Evolutionary conservation across 768 basidiomycete genomes (phyloP).

Genomic region (Rhodotorula babjevae): DNA sequence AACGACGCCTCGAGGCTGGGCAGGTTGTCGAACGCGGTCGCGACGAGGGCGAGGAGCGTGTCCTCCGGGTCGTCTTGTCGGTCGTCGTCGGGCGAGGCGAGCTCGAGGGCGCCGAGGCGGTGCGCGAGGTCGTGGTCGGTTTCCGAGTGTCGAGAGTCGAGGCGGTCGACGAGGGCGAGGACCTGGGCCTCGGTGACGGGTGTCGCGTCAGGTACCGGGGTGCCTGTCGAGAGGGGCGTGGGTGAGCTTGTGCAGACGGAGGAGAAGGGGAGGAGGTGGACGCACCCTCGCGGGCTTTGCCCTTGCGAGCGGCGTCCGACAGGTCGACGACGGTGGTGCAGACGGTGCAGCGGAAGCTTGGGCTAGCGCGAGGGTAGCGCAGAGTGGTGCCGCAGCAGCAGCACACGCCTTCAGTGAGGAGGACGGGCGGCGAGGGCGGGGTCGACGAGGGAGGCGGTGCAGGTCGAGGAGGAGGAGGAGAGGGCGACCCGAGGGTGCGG

Average conservation of each 20-base stretch:
- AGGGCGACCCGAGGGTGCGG: too few species aligned
- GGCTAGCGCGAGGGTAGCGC: constrained; percentile 3
- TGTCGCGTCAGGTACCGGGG: not conserved
- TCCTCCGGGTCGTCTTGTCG: not conserved
- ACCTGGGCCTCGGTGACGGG: not conserved
- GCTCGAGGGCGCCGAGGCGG: not conserved
- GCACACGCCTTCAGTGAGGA: constrained; percentile 10
- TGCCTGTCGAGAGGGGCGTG: not conserved
- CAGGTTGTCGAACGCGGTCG: constrained; percentile 11
- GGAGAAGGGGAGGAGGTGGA: too few species aligned
- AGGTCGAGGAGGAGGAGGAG: not conserved
- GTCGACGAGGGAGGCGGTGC: not conserved
- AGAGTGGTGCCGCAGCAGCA: constrained; percentile 14
- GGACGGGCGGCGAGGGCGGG: not conserved
- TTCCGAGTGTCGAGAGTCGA: not conserved
- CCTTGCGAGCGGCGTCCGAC: not conserved
- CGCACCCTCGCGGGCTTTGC: constrained; percentile 5
- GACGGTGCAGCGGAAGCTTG: constrained; percentile 11
- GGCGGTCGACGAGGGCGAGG: not conserved
- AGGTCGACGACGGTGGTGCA: constrained; percentile 23
- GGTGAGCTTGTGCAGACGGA: not conserved
- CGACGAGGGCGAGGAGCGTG: not conserved
- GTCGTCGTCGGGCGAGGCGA: not conserved
- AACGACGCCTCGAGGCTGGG: constrained; percentile 18
- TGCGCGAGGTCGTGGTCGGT: constrained; percentile 11